Percentiles rank a stretch among this genome's conserved stretches.
Conservation (phyloP, 2,329 filamentous ascomycete genomes). For the Fusarium nematophilum region DNA sequence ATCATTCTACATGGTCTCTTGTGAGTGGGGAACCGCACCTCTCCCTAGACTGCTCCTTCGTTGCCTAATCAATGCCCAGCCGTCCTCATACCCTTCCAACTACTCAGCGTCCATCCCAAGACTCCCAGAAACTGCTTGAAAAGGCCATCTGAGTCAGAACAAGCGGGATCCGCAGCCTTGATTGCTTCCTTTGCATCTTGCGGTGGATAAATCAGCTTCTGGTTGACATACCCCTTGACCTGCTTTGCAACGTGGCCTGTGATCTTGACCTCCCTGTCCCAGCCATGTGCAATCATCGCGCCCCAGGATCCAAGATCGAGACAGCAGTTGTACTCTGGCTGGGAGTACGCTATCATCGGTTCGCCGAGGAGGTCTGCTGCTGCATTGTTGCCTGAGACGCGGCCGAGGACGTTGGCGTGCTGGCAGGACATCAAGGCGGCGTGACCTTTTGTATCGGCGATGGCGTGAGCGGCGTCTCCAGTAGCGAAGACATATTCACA, state of each 20-base stretch:
- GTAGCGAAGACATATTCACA: conserved; percentile 31
- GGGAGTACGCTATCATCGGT: conserved; percentile 41
- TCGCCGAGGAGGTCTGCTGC: conserved; percentile 48
- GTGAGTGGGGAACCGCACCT: too few relatives aligned
- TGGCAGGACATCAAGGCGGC: conserved; percentile 53
- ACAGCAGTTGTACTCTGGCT: conserved; percentile 47
- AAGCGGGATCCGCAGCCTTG: neutral
- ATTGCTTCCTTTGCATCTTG: neutral
- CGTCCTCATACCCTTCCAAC: too few relatives aligned
- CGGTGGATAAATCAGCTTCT: conserved; percentile 15
- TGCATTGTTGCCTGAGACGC: conserved; percentile 49
- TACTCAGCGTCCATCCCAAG: too few relatives aligned
- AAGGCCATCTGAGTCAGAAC: neutral
- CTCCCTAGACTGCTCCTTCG: too few relatives aligned
- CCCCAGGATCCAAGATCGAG: conserved; percentile 51
- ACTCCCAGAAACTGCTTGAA: too few relatives aligned
- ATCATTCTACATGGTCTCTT: too few relatives aligned
- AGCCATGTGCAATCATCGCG: conserved; percentile 45
- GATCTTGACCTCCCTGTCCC: conserved; percentile 46
- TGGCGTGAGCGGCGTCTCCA: conserved; percentile 48
- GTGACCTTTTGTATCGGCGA: conserved; percentile 41
- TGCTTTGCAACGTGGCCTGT: conserved; percentile 46
- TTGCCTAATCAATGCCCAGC: too few relatives aligned
- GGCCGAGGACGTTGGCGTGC: conserved; percentile 51
- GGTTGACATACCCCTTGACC: conserved; percentile 50